phyloP scores from a whole-genome alignment of 2,329 filamentous ascomycete species.

The Curvularia sp. region DNA sequence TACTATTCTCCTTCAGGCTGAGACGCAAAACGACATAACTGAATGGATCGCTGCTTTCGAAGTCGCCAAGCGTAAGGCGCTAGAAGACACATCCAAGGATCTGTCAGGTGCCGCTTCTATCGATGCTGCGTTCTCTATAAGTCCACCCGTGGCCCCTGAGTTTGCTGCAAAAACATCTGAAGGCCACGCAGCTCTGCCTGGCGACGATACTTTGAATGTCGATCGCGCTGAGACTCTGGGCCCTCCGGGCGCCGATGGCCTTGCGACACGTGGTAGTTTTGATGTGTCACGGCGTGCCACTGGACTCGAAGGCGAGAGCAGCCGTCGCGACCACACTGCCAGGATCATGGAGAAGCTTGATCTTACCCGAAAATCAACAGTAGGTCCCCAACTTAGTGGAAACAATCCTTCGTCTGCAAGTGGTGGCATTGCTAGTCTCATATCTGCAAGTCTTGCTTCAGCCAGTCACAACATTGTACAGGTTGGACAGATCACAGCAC shows the following conservation, averaged over 20 bases:
- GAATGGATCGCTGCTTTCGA: slow-evolving; percentile 96
- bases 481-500: slow-evolving; percentile 59
- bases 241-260: slow-evolving; percentile 65
- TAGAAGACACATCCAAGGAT: slow-evolving; percentile 72
- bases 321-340: slow-evolving; percentile 78
- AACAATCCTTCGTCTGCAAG: slow-evolving; percentile 56
- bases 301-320: slow-evolving; percentile 71
- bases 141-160: slow-evolving; percentile 83
- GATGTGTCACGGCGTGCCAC: slow-evolving; percentile 68
- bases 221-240: slow-evolving; percentile 72
- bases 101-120: slow-evolving; percentile 56
- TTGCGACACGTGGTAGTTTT: slow-evolving; percentile 70
- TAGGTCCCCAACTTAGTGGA: slow-evolving; percentile 56
- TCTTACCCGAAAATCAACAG: slow-evolving; percentile 79
- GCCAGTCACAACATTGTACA: slow-evolving; percentile 82
- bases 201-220: slow-evolving; percentile 60
- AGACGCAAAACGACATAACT: slow-evolving; percentile 89
- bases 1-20: slow-evolving; percentile 86
- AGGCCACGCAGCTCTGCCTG: slow-evolving; percentile 62
- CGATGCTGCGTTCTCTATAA: slow-evolving; percentile 88
- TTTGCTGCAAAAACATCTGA: slow-evolving; percentile 84
- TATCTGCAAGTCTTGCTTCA: slow-evolving; percentile 75
- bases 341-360: slow-evolving; percentile 94
- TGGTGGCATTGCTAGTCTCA: slow-evolving; percentile 80
- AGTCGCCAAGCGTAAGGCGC: slow-evolving; percentile 87